phyloP scores from a whole-genome alignment of 306 rosid species.

The Malus asiatica region DNA sequence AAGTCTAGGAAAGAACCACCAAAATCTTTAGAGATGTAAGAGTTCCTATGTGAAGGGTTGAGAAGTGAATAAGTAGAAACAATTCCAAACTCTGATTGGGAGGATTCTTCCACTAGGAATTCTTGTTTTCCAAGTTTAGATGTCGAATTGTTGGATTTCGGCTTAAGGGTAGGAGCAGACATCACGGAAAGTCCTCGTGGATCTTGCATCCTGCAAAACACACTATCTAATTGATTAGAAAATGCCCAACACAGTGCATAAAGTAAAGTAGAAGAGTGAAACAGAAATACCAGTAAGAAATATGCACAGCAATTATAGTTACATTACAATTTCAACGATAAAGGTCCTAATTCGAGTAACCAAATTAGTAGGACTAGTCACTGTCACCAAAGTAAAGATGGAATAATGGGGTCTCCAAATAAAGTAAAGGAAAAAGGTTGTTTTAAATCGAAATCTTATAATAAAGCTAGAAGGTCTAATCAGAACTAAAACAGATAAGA shows the following conservation, averaged over 20 bases:
- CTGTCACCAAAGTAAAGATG: constrained; percentile 30
- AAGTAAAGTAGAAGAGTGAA: constrained; percentile 4
- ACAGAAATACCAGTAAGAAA: constrained; percentile 1
- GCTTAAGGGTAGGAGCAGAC: constrained; percentile 18
- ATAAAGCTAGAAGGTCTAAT: background rate
- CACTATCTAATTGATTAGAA: constrained; percentile 21
- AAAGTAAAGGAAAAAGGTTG: constrained; percentile 23
- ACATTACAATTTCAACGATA: constrained; percentile 9
- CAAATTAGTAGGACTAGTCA: constrained; percentile 21
- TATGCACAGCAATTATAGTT: background rate
- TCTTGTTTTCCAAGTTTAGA: constrained; percentile 14
- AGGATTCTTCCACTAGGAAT: constrained; percentile 15
- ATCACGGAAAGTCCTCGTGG: constrained; percentile 18
- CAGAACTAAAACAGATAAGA: constrained; percentile 10
- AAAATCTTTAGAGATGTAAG: constrained; percentile 31
- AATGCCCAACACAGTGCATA: background rate
- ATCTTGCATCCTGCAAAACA: constrained; percentile 30
- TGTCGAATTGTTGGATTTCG: constrained; percentile 3
- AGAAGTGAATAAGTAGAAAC: constrained; percentile 45
- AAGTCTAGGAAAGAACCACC: constrained; percentile 35
- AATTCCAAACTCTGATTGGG: constrained; percentile 35
- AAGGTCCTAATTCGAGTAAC: constrained; percentile 13
- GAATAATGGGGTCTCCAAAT: constrained; percentile 21
- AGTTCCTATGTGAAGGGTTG: constrained; percentile 35
- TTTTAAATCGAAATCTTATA: background rate